Base-by-base conservation (phyloP, 1,139 yeast genomes). In the Blastobotrys petasosporus region DNA sequence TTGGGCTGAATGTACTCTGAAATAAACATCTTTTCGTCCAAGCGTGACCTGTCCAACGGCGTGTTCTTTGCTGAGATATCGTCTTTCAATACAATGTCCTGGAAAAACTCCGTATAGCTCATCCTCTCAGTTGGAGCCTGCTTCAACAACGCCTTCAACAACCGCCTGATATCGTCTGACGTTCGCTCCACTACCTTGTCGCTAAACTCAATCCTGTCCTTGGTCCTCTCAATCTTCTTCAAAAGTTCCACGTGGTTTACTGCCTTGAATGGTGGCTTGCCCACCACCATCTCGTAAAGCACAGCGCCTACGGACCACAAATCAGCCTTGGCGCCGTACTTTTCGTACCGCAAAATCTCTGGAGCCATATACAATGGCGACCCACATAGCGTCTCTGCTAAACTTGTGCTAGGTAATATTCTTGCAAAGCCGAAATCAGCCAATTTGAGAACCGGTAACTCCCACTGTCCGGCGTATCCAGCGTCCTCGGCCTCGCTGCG, bases 351-450 rank as follows among this genome's bases (percentile, higher is more conserved):
- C 57, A 92, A 73, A 42, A 92, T 94, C 65, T 92, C 98, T 0
- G 98, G 98, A 0, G 98, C 98, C 98, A 92, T 92, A 65, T 94
- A 92, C 40, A 92, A 60, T 1, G 98, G 98, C 9, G 96, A 86
- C 1, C 98, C 98, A 71, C 98, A 92, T 53, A 92, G 71, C 2
- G 98, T 92, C 64, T 92, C 98, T 1, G 98, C 97, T 77, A 94
- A 74, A 2, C 95, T 82, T 1, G 96, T 85, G 40, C 85, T 81
- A 8, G 97, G 97, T 54, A 92, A 72, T 60, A 88, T 85, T 52
- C 98, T 74, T 4, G 98, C 98, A 69, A 92, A 94, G 1, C 98
- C 98, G 67, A 92, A 92, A 68, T 92, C 98, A 13, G 98, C 98
- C 51, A 92, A 82, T 63, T 92, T 90, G 53, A 92, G 73, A 13